Evolutionary conservation across 1,284 basidiomycete species (phyloP), one percentile per base, ranked within the genome.

Genomic region (Tilletiopsis washingtonensis): DNA sequence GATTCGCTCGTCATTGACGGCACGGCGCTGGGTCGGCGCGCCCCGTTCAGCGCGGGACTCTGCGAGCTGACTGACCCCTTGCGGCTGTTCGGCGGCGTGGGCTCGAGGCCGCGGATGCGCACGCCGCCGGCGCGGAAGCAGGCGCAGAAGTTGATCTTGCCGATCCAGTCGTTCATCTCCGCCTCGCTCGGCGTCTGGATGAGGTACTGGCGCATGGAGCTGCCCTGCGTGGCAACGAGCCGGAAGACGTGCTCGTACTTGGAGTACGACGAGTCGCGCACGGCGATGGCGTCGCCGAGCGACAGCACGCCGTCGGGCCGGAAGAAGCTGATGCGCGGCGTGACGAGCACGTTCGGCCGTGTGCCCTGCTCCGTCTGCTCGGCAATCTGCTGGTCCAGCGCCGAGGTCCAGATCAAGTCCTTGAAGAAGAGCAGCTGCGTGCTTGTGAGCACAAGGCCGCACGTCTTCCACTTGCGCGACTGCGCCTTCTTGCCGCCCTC

Each of bases 391-490:
- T 80, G 78, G 46, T 81, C 76, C 21, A 90, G 73, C 11, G 67
- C 67, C 17, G 52, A 54, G 5, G 83, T 83, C 83, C 82, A 85
- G 6, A 81, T 75, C 1, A 82, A 75, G 74, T 97, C 91, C 56
- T 88, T 88, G 76, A 91, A 91, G 71, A 97, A 85, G 40, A 97
- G 79, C 7, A 98, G 77, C 68, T 96, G 91, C 6, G 89, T 89
- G 26, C 83, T 84, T 3, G 91, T 91, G 47, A 99, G 78, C 46
- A 94, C 78, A 7, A 91, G 83, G 54, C 83, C 86, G 80, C 84
- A 93, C 27, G 82, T 77, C 65, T 81, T 85, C 93, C 93, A 98
- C 74, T 91, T 96, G 42, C 88, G 80, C 59, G 80, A 84, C 24
- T 76, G 77, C 1, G 83, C 78, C 62, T 84, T 88, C 74, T 82